Conservation (phyloP, 2,329 filamentous ascomycete species). For the Cadophora malorum region DNA sequence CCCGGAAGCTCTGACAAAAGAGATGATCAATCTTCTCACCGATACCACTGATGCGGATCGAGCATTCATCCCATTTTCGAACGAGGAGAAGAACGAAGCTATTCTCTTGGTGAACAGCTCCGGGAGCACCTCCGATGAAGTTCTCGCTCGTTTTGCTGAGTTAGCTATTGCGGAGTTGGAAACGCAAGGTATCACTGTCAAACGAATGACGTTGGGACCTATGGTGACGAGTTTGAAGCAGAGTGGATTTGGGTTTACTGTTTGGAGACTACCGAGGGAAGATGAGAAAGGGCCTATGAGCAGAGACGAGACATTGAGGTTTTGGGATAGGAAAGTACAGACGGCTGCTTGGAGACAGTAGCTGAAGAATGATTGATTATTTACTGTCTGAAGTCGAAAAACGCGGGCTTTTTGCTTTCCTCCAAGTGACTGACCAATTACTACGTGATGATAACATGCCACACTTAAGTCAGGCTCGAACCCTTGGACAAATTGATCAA, state of each 20-base stretch:
- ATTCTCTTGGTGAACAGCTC: conserved; percentile 39
- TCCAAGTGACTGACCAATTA: too few relatives aligned
- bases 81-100: conserved; percentile 31
- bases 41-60: conserved; percentile 36
- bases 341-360: conserved; percentile 40
- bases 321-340: conserved; percentile 39
- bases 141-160: conserved; percentile 39
- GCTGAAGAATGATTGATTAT: conserved; percentile 9
- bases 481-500: too few relatives aligned
- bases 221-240: conserved; percentile 43
- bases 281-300: conserved; percentile 32
- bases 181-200: conserved; percentile 32
- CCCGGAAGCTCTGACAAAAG: conserved; percentile 35
- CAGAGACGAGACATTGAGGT: conserved; percentile 34
- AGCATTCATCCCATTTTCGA: conserved; percentile 38
- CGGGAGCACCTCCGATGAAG: conserved; percentile 40
- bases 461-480: too few relatives aligned
- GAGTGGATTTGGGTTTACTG: conserved; percentile 40
- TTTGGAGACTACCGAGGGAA: conserved; percentile 37
- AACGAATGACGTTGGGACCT: conserved; percentile 37
- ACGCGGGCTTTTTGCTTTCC: too few relatives aligned
- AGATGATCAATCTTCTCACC: conserved; percentile 38
- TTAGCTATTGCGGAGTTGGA: conserved; percentile 38
- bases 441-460: too few relatives aligned
- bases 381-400: too few relatives aligned